Evolutionary conservation across 2,329 filamentous ascomycete species (phyloP), one percentile per base, ranked within the genome.

Genomic region (Colletotrichum tofieldiae): DNA sequence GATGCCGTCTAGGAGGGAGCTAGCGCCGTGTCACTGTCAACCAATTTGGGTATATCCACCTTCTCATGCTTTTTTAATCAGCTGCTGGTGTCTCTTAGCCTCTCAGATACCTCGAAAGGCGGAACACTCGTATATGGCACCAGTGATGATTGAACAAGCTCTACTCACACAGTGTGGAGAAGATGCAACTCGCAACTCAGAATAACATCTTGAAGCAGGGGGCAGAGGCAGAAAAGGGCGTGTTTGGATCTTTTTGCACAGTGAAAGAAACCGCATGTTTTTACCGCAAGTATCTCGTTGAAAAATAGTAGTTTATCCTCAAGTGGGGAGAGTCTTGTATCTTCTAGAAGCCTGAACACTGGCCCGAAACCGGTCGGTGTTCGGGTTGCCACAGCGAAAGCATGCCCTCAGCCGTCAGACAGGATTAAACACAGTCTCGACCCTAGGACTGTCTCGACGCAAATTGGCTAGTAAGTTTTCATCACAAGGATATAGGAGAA

Each of bases 341-440:
- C 47, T 58, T 68, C 45, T 59, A 49, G 54, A 71, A 69, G 43
- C 14, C 37, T 54, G 29, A 45, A 29, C 52, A 58, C 26, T 58
- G 3, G 23, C 29, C 60, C 29, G 2, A 29, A 69, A 47, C 23
- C 23, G 20, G 45, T 39, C 32, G 43, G n/a, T 49, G 23, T 26
- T 37, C 52, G 59, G 20, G 43, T 47, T 32, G 20, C 29, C 37
- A 54, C 52, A 39, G 69, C 29, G 23, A 20, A 37, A 58, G 12
- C 45, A 68, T 72, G 69, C 37, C n/a, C 37, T 41, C 20, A 49
- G 58, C 69, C 69, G 69, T 49, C 47, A n/a, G 16, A 41, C 52
- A 18, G 37, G 37, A 18, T 43, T n/a, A 18, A 9, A 12, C 16
- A 43, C 16, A 8, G 9, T 5, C 23, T 59, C 18, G 41, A 26